phyloP scores from a whole-genome alignment of 2,329 filamentous ascomycete species.

The Monosporascus sp. region DNA sequence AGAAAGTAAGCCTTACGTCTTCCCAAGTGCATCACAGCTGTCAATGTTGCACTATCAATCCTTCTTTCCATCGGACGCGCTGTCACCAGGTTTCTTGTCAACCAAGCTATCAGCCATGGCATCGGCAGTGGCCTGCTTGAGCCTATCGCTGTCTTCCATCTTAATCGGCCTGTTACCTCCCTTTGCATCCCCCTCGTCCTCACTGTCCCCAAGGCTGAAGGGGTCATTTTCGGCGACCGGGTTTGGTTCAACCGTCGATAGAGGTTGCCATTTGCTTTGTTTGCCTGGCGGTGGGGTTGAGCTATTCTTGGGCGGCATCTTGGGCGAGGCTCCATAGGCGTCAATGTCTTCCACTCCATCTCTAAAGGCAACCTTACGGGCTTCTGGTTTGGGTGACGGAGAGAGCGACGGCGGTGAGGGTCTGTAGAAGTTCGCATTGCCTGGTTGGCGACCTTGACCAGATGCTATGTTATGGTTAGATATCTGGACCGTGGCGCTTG shows the following conservation, averaged over 20 bases:
- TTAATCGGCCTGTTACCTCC: slow-evolving; percentile 50
- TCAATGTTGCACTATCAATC: slow-evolving; percentile 6
- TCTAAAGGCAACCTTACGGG: slow-evolving; percentile 52
- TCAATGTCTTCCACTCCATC: slow-evolving; percentile 73
- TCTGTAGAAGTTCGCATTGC: slow-evolving; percentile 73
- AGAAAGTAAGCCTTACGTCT: too few relatives aligned
- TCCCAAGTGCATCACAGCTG: too few relatives aligned
- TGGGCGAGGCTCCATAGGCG: slow-evolving; percentile 64
- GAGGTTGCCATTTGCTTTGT: slow-evolving; percentile 93
- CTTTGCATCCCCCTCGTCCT: slow-evolving; percentile 81
- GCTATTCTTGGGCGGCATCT: slow-evolving; percentile 46
- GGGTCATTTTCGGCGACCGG: slow-evolving; percentile 90
- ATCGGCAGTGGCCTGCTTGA: slow-evolving; percentile 61
- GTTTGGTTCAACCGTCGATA: slow-evolving; percentile 77
- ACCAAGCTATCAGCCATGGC: slow-evolving; percentile 54
- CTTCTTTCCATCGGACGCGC: slow-evolving; percentile 9
- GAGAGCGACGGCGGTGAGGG: slow-evolving; percentile 44
- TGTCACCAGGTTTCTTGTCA: slow-evolving; percentile 29
- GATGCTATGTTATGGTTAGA: slow-evolving; percentile 36
- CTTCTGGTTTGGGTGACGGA: slow-evolving; percentile 45
- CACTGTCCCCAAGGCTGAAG: slow-evolving; percentile 92
- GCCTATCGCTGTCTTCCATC: slow-evolving; percentile 52
- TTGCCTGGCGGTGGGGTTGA: slow-evolving; percentile 48
- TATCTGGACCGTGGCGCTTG: slow-evolving; percentile 33
- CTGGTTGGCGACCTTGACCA: slow-evolving; percentile 41